A percentile compares a stretch with the other conserved stretches of the same genome.
phyloP scores from a whole-genome alignment of 129 eudicot genomes.

The Arctium lappa region DNA sequence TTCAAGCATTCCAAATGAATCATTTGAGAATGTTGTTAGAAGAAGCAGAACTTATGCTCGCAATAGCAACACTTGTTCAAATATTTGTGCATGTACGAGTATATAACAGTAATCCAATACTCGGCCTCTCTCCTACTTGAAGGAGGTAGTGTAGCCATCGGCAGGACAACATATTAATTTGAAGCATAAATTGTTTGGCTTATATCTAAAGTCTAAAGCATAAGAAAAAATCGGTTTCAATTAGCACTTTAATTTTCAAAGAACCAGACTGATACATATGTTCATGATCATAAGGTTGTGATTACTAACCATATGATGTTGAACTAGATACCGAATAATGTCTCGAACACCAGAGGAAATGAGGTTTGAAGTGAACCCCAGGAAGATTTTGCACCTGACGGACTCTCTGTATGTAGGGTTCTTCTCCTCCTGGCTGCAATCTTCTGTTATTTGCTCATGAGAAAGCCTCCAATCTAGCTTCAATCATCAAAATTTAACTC shows the following conservation, averaged over 20 bases:
- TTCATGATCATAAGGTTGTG: not conserved
- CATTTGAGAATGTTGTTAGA: too few relatives aligned
- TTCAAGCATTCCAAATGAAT: too few relatives aligned
- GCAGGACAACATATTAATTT: too few relatives aligned
- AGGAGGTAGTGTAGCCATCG: too few relatives aligned
- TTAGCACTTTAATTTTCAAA: not conserved
- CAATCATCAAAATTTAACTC: constrained; percentile 24
- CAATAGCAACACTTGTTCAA: too few relatives aligned
- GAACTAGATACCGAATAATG: constrained; percentile 71
- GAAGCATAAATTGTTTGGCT: too few relatives aligned
- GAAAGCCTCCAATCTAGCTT: constrained; percentile 96
- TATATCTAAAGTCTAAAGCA: too few relatives aligned
- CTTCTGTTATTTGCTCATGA: constrained; percentile 57
- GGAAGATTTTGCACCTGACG: constrained; percentile 78
- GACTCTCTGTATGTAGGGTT: constrained; percentile 61
- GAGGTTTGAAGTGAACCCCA: constrained; percentile 95
- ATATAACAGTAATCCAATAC: too few relatives aligned
- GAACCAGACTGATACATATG: not conserved
- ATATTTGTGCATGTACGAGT: too few relatives aligned
- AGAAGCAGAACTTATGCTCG: too few relatives aligned
- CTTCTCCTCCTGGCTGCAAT: constrained; percentile 73
- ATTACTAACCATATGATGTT: constrained; percentile 86
- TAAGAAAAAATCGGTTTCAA: not conserved
- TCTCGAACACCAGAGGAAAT: constrained; percentile 93
- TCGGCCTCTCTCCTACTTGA: too few relatives aligned